These are phyloP conservation scores for Wickerhamiella allomyrinae DNA, from an alignment of 805 yeast species.

Conservation along the genomic window DNA sequence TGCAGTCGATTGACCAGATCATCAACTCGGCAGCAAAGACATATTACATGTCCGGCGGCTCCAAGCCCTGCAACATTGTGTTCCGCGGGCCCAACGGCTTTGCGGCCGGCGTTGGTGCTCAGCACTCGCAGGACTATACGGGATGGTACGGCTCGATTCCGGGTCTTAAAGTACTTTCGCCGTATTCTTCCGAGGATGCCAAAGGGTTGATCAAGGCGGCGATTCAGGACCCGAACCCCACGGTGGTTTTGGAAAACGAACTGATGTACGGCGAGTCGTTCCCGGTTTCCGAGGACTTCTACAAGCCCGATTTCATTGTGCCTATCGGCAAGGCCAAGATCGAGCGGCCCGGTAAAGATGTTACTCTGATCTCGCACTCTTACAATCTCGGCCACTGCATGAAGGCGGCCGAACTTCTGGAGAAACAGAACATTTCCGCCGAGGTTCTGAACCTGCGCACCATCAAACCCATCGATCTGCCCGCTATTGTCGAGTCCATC, in stretches of 20 bases:
- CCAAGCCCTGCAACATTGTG: conserved; percentile 76
- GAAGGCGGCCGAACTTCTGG: conserved; percentile 78
- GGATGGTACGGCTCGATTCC: conserved; percentile 99
- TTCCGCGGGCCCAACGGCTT: conserved; percentile 99
- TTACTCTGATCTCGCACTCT: conserved; percentile 80
- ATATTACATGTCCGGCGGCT: conserved; percentile 98
- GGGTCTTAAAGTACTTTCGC: conserved; percentile 92
- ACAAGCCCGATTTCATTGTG: conserved; percentile 73
- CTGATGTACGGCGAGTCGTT: conserved; percentile 83
- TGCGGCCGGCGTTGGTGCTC: conserved; percentile 99
- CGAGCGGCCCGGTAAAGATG: conserved; percentile 84
- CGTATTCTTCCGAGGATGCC: conserved; percentile 90
- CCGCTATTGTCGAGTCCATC: conserved; percentile 69
- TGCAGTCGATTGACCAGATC: conserved; percentile 98
- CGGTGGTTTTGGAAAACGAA: conserved; percentile 91
- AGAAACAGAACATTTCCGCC: conserved; percentile 74
- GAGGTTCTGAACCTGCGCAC: conserved; percentile 94
- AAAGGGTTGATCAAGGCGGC: conserved; percentile 94
- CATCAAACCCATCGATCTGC: conserved; percentile 89
- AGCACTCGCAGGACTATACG: conserved; percentile 94
- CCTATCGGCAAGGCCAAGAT: conserved; percentile 95
- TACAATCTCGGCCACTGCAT: conserved; percentile 79
- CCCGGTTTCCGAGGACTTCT: conserved; percentile 77
- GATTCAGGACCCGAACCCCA: conserved; percentile 97
- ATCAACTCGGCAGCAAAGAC: conserved; percentile 98